Base-by-base conservation (phyloP, 768 basidiomycete species). In the Scleroderma citrinum region DNA sequence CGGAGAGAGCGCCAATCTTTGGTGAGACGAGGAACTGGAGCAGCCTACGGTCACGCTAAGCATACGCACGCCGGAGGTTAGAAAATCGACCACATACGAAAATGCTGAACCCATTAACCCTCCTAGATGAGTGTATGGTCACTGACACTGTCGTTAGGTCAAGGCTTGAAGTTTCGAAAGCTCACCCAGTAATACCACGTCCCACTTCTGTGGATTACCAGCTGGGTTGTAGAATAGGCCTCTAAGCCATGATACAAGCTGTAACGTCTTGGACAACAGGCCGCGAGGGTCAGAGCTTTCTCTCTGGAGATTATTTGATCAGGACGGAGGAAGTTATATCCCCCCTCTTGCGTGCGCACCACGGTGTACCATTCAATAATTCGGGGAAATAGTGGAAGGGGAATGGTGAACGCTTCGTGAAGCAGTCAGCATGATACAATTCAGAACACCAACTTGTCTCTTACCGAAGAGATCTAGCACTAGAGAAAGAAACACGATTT, bases 371-470 rank as follows among this genome's bases (percentile, higher is more conserved):
- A 92, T 69, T 94, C 85, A 37, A 96, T 93, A 44, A 98, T 74
- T n/a, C 94, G 82, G n/a, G 95, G 95, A 67, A 97, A 97, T 26
- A 97, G 79, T 19, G 95, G 95, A n/a, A 97, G 76, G 10, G 92
- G 93, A 40, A 95, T 88, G 20, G 92, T 96, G 68, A 94, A 95
- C 12, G 92, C 90, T 76, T 76, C 71, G n/a, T 43, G 42, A 34
- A 53, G 46, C 45, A 40, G 46, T 59, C 54, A 68, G 24, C 26
- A 4, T 29, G 26, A 8, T 5, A 29, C 5, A 29, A 29, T 16
- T n/a, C n/a, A 42, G 48, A 44, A 3, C 42, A 34, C 14, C 14
- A 3, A 17, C 24, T 12, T 12, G n/a, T 44, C 36, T 69, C 77
- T 58, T 58, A 76, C 84, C 84, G 21, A 87, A 76, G 20, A 99